Evolutionary conservation across 1,284 basidiomycete genomes (phyloP), one percentile per base, ranked within the genome.

Genomic region (Cutaneotrichosporon cyanovorans): DNA sequence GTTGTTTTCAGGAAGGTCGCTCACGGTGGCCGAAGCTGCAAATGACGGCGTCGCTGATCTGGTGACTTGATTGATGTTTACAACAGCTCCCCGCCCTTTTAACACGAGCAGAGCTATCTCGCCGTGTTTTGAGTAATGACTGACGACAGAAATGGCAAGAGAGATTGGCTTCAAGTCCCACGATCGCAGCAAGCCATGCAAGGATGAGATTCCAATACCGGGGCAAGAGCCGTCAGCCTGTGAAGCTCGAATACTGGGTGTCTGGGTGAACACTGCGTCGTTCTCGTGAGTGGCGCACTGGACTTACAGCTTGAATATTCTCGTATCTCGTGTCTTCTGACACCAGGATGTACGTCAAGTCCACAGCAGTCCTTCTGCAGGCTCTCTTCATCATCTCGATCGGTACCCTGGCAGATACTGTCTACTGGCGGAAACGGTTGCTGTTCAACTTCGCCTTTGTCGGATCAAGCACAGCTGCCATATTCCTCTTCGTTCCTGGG

Each of bases 311-410:
- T n/a, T n/a, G n/a, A n/a, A n/a, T n/a, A n/a, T n/a, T n/a, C n/a
- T n/a, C n/a, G n/a, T n/a, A n/a, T n/a, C 33, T 38, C 15, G n/a
- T n/a, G 3, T 20, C 11, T 23, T 36, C 38, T 46, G 15, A 46
- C 39, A 4, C 35, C 56, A 91, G 88, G 60, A 74, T 93, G 44
- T 92, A 91, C 63, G 79, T 85, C 23, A 86, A 87, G 67, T 91
- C 88, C 0, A 74, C 81, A 8, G 87, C 86, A 0, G 90, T 95
- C 0, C 82, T 82, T 0, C 66, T 90, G 0, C 91, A 95, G 64
- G 90, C 89, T 0, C 63, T 93, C 15, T 85, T 84, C 0, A 88
- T 95, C 39, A 89, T 93, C 51, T 89, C 87, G 10, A 84, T 91
- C 76, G 87, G 88, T 15, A 81, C 81, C 12, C 81, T 90, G 45